Percentiles rank a stretch among this genome's conserved stretches.
phyloP scores from a whole-genome alignment of 2,329 filamentous ascomycete genomes.

The Penicillium frequentans region DNA sequence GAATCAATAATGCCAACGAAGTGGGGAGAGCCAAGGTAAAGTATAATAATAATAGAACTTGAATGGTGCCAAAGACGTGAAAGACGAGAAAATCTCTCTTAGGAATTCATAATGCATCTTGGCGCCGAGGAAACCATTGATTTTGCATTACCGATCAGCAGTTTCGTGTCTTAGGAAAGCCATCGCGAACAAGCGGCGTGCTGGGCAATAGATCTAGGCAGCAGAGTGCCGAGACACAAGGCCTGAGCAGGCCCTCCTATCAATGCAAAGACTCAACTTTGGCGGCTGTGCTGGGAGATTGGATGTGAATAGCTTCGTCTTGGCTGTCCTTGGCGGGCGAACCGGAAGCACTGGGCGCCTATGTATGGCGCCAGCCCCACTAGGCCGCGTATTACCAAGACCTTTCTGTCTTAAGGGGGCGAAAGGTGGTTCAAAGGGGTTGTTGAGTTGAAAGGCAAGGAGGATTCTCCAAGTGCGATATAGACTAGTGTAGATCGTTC shows the following conservation, averaged over 20 bases:
- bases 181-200: neutral
- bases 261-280: neutral
- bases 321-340: conserved; percentile 10
- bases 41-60: neutral
- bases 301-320: conserved; percentile 5
- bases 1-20: neutral
- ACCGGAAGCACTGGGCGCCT: conserved; percentile 5
- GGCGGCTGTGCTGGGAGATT: neutral
- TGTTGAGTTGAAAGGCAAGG: too few relatives aligned
- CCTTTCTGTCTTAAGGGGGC: too few relatives aligned
- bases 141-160: neutral
- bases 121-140: conserved; percentile 3
- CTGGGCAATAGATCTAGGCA: neutral
- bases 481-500: too few relatives aligned
- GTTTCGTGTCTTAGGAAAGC: neutral
- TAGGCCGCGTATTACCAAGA: conserved; percentile 11
- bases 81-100: neutral
- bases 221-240: neutral
- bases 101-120: conserved; percentile 1
- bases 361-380: neutral
- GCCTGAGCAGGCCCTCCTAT: neutral
- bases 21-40: neutral
- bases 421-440: too few relatives aligned
- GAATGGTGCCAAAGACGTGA: neutral
- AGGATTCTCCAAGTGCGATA: too few relatives aligned